A percentile compares a stretch with the other conserved stretches of the same genome.
These are phyloP conservation scores for Cudoniella acicularis DNA, from an alignment of 495 filamentous ascomycete species.

Conservation along the genomic window DNA sequence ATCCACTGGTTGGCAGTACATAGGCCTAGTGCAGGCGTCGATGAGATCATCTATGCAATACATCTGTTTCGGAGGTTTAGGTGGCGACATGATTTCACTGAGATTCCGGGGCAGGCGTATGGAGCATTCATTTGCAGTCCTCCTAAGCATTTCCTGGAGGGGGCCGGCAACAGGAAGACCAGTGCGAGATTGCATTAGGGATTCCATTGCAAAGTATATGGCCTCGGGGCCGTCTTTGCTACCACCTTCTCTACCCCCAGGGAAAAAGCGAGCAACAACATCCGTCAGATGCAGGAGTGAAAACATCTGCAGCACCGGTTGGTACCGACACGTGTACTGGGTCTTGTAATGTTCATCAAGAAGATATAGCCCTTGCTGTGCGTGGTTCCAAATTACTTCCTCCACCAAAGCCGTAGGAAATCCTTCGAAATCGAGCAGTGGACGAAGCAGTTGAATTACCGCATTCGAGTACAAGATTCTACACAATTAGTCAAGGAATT, in stretches of 20 bases:
- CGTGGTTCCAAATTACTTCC: conserved; percentile 21
- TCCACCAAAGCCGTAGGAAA: conserved; percentile 15
- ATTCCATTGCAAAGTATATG: conserved; percentile 28
- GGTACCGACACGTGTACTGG: conserved; percentile 28
- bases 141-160: conserved; percentile 32
- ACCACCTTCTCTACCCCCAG: conserved; percentile 13
- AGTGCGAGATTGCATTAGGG: conserved; percentile 26
- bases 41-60: conserved; percentile 28
- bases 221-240: conserved; percentile 22
- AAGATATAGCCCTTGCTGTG: conserved; percentile 22
- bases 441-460: conserved; percentile 22
- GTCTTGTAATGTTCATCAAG: conserved; percentile 26
- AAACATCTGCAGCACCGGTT: conserved; percentile 34
- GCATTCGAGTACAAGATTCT: conserved; percentile 24
- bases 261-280: conserved; percentile 25
- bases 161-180: conserved; percentile 31
- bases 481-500: background rate
- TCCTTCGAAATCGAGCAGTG: conserved; percentile 20
- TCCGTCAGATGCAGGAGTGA: conserved; percentile 32
- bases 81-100: conserved; percentile 4
- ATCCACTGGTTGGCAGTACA: conserved; percentile 27
- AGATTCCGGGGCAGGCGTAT: conserved; percentile 19
- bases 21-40: conserved; percentile 31
- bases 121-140: conserved; percentile 22
- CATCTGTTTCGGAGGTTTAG: background rate